Evolutionary conservation across 306 rosid genomes (phyloP).

Genomic region (Medicago ruthenica): DNA sequence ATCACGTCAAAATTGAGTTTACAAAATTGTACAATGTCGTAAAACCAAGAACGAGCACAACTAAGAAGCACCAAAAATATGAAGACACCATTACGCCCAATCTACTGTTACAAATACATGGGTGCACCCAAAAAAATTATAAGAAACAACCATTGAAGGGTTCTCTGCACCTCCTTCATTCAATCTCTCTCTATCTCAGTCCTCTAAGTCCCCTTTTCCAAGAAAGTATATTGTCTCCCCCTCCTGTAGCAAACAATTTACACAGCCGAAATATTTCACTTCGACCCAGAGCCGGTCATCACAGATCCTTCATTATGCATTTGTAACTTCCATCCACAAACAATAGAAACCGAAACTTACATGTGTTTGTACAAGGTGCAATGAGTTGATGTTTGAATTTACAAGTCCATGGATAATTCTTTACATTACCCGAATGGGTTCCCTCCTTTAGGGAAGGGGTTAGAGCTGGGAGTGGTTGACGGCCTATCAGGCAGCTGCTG

Average conservation of each 20-base stretch:
- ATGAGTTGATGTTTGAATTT: constrained; percentile 54
- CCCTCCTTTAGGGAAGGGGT: constrained; percentile 65
- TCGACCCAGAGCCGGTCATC: constrained; percentile 30
- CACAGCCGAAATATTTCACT: constrained; percentile 49
- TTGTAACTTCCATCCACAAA: constrained; percentile 33
- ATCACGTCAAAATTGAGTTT: constrained; percentile 37
- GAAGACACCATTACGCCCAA: constrained; percentile 43
- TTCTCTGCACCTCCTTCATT: constrained; percentile 43
- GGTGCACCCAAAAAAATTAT: constrained; percentile 33
- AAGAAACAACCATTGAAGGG: constrained; percentile 19
- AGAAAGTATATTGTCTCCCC: constrained; percentile 40
- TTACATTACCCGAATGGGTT: constrained; percentile 80
- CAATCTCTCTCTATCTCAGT: constrained; percentile 10
- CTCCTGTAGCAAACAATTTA: constrained; percentile 56
- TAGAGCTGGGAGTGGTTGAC: constrained; percentile 62
- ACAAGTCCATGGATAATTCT: constrained; percentile 36
- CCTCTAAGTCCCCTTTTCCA: constrained; percentile 14
- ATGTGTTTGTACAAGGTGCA: constrained; percentile 58
- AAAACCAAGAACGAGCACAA: constrained; percentile 33
- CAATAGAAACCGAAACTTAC: constrained; percentile 53
- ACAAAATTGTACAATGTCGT: constrained; percentile 49
- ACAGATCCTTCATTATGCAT: constrained; percentile 44
- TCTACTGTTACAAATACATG: constrained; percentile 45
- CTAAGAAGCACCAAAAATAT: constrained; percentile 42
- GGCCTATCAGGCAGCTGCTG: constrained; percentile 62